A percentile compares a stretch with the other conserved stretches of the same genome.
Conservation (phyloP, 2,329 filamentous ascomycete species). For the Tolypocladium paradoxum region DNA sequence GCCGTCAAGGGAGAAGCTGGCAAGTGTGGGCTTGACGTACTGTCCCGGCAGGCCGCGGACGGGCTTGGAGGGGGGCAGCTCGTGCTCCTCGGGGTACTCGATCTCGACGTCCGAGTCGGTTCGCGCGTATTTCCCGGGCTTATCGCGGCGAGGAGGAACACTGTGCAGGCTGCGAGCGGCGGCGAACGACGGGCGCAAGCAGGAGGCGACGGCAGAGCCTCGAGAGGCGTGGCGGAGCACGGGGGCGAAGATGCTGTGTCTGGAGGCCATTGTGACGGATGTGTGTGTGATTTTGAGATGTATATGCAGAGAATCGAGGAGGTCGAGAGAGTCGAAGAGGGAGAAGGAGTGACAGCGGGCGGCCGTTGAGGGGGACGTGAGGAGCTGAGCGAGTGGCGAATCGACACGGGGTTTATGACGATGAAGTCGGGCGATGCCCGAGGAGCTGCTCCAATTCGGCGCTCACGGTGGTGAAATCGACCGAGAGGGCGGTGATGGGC, state of each 20-base stretch:
- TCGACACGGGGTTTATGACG: neutral
- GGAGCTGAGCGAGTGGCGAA: neutral
- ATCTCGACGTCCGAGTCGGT: conserved; percentile 71
- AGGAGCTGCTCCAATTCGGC: neutral
- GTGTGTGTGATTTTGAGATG: neutral
- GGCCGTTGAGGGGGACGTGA: neutral
- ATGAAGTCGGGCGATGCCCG: neutral
- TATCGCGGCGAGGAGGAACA: conserved; percentile 23
- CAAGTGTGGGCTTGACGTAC: conserved; percentile 76
- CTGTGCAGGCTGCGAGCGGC: conserved; percentile 20
- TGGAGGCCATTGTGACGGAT: conserved; percentile 9
- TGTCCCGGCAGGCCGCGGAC: conserved; percentile 67
- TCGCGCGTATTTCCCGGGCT: conserved; percentile 59
- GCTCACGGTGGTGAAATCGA: neutral
- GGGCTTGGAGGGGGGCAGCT: conserved; percentile 60
- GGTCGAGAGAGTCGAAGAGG: neutral
- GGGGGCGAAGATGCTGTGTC: conserved; percentile 12
- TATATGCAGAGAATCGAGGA: neutral
- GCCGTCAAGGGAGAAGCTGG: conserved; percentile 76
- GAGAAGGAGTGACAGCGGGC: neutral
- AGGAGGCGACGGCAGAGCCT: conserved; percentile 10
- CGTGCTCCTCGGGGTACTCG: conserved; percentile 64
- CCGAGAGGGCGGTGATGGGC: neutral
- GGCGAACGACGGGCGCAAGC: conserved; percentile 12
- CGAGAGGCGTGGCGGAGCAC: conserved; percentile 17